Evolutionary conservation across 352 stramenopile species (phyloP).

Genomic region (Globisporangium rhizosaccharum): DNA sequence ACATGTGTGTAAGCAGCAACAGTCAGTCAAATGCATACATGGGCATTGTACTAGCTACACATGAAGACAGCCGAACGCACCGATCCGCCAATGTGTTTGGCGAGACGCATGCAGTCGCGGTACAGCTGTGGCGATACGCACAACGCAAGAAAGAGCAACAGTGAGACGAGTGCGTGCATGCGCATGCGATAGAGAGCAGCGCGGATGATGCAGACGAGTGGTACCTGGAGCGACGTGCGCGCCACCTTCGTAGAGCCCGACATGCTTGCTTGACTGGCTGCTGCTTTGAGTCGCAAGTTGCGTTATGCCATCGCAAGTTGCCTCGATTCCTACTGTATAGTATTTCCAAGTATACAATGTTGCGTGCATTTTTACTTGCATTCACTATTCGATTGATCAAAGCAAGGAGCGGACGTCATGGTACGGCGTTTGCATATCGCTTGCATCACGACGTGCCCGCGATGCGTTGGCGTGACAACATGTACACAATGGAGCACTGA

Average conservation of each 20-base stretch:
- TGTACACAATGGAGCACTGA: too few species aligned
- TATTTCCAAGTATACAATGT: too few species aligned
- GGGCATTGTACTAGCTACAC: background rate
- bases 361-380: too few species aligned
- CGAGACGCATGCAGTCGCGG: slow-evolving; percentile 77
- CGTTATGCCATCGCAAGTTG: background rate
- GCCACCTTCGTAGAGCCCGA: slow-evolving; percentile 58
- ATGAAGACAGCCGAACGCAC: slow-evolving; percentile 23
- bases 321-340: too few species aligned
- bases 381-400: too few species aligned
- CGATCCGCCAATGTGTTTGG: slow-evolving; percentile 83
- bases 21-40: background rate
- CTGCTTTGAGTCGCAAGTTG: slow-evolving; percentile 5
- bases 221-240: slow-evolving; percentile 69
- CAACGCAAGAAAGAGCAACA: background rate
- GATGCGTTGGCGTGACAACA: too few species aligned
- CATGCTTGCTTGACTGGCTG: slow-evolving; percentile 18
- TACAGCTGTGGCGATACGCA: slow-evolving; percentile 45
- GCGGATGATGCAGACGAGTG: background rate
- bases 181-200: background rate
- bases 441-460: too few species aligned
- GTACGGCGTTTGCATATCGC: too few species aligned
- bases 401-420: too few species aligned
- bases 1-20: background rate
- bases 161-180: background rate